phyloP scores from a whole-genome alignment of 75 land plant genomes.

The Sequoia sempervirens region DNA sequence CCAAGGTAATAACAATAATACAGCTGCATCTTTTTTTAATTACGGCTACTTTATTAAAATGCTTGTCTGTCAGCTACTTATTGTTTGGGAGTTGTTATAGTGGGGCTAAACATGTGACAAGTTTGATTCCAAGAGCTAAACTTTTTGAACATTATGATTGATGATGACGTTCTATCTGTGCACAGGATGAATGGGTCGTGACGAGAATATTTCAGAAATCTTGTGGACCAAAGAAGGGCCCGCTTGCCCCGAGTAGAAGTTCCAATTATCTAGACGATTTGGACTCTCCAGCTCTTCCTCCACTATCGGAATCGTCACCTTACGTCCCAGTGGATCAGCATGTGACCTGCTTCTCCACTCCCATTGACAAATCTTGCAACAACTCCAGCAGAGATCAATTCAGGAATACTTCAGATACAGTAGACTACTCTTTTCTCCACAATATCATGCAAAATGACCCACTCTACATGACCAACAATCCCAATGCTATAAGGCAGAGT shows the following conservation, averaged over 20 bases:
- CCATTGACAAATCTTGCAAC: background rate
- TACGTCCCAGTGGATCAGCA: background rate
- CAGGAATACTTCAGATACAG: background rate
- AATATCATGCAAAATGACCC: slow-evolving; percentile 4
- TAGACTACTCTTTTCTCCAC: background rate
- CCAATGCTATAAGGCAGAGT: background rate
- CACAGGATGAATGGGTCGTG: slow-evolving; percentile 38
- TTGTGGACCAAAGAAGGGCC: slow-evolving; percentile 27
- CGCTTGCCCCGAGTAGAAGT: background rate
- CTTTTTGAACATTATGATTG: background rate
- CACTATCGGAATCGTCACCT: slow-evolving; percentile 13
- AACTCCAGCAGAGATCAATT: background rate
- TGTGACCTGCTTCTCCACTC: slow-evolving; percentile 14
- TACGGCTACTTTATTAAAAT: background rate
- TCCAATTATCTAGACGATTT: slow-evolving; percentile 2
- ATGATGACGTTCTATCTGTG: slow-evolving; percentile 13
- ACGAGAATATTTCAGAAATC: slow-evolving; percentile 45
- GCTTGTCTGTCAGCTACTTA: background rate
- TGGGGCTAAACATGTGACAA: background rate
- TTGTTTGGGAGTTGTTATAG: background rate
- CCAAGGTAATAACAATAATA: slow-evolving; percentile 3
- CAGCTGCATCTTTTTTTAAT: background rate
- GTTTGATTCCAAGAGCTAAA: background rate
- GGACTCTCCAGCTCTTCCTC: slow-evolving; percentile 12
- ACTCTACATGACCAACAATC: background rate